Evolutionary conservation across 306 rosid genomes (phyloP).

Genomic region (Rosa lucieae): DNA sequence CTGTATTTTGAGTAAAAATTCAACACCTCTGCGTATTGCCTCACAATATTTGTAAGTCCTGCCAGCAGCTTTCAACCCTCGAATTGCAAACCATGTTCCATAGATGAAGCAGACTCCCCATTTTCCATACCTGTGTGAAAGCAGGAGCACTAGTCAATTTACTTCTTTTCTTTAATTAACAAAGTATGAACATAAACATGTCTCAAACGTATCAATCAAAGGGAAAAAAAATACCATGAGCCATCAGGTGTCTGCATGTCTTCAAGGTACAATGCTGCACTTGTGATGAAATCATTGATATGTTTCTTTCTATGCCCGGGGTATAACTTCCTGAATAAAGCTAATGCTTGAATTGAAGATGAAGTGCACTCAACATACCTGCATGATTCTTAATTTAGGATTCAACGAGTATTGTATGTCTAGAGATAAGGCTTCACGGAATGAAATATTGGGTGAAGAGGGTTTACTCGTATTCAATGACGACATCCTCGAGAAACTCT

Average conservation of each 20-base stretch:
- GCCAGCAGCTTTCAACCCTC: conserved; percentile 31
- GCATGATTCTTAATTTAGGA: not conserved
- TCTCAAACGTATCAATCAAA: not conserved
- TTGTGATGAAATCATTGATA: conserved; percentile 23
- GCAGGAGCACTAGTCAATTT: not conserved
- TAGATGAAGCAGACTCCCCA: conserved; percentile 41
- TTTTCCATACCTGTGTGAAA: conserved; percentile 9
- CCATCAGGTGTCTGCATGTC: conserved; percentile 12
- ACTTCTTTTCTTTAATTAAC: not conserved
- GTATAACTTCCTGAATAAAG: conserved; percentile 29
- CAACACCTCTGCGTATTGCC: conserved; percentile 24
- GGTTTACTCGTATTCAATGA: conserved; percentile 40
- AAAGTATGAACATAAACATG: not conserved
- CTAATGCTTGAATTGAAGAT: conserved; percentile 32
- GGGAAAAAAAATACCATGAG: not conserved
- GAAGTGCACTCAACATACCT: conserved; percentile 41
- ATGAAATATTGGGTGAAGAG: not conserved
- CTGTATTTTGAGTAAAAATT: conserved; percentile 27
- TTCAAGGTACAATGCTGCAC: conserved; percentile 29
- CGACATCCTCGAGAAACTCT: conserved; percentile 31
- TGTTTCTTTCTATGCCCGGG: conserved; percentile 33
- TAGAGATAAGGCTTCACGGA: not conserved
- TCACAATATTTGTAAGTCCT: conserved; percentile 14
- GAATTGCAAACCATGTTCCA: conserved; percentile 36
- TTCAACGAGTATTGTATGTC: not conserved